A percentile compares a stretch with the other conserved stretches of the same genome.
phyloP scores from a whole-genome alignment of 1,284 basidiomycete genomes.

The Athelia psychrophila region DNA sequence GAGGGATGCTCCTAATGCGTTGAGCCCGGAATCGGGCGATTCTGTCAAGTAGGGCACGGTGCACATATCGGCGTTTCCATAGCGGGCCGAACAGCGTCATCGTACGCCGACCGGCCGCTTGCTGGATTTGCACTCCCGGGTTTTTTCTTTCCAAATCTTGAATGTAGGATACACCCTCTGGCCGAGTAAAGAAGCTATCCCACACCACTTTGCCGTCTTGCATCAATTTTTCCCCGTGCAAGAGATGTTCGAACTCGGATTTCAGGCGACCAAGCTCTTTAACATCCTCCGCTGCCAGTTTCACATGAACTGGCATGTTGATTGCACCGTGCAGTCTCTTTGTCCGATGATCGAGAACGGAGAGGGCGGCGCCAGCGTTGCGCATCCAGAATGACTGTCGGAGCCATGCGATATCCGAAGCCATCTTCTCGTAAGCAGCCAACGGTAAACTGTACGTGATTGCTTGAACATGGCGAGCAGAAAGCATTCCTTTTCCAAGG shows the following conservation, averaged over 20 bases:
- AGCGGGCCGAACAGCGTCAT: conserved; percentile 54
- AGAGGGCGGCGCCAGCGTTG: conserved; percentile 21
- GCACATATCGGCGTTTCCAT: conserved; percentile 34
- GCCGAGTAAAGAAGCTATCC: conserved; percentile 55
- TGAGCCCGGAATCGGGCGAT: conserved; percentile 37
- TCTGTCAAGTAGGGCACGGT: conserved; percentile 42
- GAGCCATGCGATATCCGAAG: conserved; percentile 34
- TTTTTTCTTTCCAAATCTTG: conserved; percentile 34
- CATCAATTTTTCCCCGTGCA: conserved; percentile 54
- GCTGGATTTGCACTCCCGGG: conserved; percentile 38
- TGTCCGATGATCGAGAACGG: conserved; percentile 21
- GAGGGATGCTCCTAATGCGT: conserved; percentile 37
- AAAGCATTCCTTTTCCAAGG: conserved; percentile 40
- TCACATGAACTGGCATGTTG: conserved; percentile 31
- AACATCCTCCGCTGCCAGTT: conserved; percentile 42
- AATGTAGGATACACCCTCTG: conserved; percentile 42
- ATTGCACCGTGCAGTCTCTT: conserved; percentile 13
- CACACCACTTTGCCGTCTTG: conserved; percentile 50
- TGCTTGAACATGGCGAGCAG: conserved; percentile 46
- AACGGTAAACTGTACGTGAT: conserved; percentile 40
- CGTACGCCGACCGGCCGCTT: conserved; percentile 35
- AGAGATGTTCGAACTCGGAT: conserved; percentile 51
- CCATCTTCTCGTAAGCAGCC: conserved; percentile 32
- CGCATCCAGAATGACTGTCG: conserved; percentile 23
- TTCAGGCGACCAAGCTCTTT: conserved; percentile 52